Evolutionary conservation across 768 basidiomycete genomes (phyloP), one percentile per base, ranked within the genome.

Genomic region (Suillus cothurnatus): DNA sequence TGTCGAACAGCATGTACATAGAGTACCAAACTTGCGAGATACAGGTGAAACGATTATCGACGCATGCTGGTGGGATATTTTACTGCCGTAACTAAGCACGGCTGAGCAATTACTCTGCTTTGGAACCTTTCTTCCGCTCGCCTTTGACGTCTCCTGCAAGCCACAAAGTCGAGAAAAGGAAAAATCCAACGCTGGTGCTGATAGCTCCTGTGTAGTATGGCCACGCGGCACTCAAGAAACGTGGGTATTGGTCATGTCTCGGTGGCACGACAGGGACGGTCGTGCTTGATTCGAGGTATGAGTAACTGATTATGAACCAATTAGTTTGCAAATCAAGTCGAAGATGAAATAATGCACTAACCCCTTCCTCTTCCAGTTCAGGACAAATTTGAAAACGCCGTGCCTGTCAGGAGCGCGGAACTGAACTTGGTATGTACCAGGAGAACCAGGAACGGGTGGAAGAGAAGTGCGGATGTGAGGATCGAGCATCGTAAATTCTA

Each of bases 401-500:
- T 99, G 97, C 61, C 96, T 84, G 77, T 99, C 97, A 8, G 97
- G 97, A 2, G 88, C 90, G 49, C 88, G 88, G 88, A 99, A 97
- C 17, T 86, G 86, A n/a, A 88, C 86, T 17, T 86, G 84, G 80
- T 95, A 98, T 69, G 84, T 81, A 28, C 91, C 90, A 3, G 89
- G 85, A 31, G 78, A 68, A 1, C 84, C 85, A 5, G 79, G 62
- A 11, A 88, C 85, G 14, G 90, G 83, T 14, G 76, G 81, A 12
- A 99, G 83, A 8, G 90, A 79, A 17, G 89, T 94, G 41, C 97
- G 93, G 66, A 99, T 81, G 76, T 97, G 95, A 1, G 97, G 97
- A 76, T 99, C 97, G 47, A 99, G 88, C 97, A 99, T 99, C 26
- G 95, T 97, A 75, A 99, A 98, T 71, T 97, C 96, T 60, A 99